Evolutionary conservation across 2,329 filamentous ascomycete genomes (phyloP), one percentile per base, ranked within the genome.

Genomic region (Hypomyces perniciosus): DNA sequence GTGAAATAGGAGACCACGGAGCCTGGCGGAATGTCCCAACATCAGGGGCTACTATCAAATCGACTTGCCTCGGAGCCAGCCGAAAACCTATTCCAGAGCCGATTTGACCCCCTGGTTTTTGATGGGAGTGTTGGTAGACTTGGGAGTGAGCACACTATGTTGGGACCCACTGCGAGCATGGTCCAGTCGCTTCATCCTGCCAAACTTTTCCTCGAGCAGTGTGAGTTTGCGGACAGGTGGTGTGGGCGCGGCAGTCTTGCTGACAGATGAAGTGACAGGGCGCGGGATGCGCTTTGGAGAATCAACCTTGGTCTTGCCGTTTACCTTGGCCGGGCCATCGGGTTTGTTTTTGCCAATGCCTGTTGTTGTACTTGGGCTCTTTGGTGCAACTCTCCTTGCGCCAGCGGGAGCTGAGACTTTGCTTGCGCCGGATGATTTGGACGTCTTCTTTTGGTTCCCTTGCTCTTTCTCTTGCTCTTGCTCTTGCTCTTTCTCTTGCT

Each of bases 31-130:
- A 35, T 12, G 33, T 35, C 33, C 33, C 12, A 8, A 35, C 8
- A 12, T n/a, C 13, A 42, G 7, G 26, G 43, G 48, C 20, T 26
- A 5, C 34, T 10, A 33, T 28, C 33, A 42, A 29, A 34, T 35
- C 30, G 41, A 20, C 28, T 26, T 48, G 40, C 27, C 39, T 28
- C 42, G 45, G 48, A 31, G 52, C 39, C 50, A 39, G 48, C 54
- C 47, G 54, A 56, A 56, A 56, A 47, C 27, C 50, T 56, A 55
- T 53, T 53, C 51, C 54, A 56, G 53, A 43, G 46, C 37, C 47
- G 50, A 41, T 44, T 48, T 51, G 35, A 48, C 30, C 10, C 40
- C 39, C 30, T 43, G 44, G 9, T 44, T 43, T 29, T 47, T 52
- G 44, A 48, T 48, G 13, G 50, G 45, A 9, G 44, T 38, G 8